These are phyloP conservation scores for Epichloe amarillans DNA, from an alignment of 2,329 filamentous ascomycete genomes.

Conservation along the genomic window DNA sequence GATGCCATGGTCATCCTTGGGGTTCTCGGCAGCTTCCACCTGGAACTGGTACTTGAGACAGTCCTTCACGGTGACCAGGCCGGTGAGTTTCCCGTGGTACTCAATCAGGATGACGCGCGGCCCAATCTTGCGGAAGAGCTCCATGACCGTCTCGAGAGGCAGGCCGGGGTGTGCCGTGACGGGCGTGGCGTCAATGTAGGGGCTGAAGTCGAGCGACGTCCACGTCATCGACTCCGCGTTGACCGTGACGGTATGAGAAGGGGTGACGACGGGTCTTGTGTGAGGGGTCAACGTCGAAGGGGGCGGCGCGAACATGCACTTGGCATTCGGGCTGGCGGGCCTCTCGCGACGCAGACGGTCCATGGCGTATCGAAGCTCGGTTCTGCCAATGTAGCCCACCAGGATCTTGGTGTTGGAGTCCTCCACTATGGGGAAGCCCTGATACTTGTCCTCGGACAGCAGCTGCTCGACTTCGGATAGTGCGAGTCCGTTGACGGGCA, in stretches of 20 bases:
- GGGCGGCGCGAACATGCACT: slow-evolving; percentile 57
- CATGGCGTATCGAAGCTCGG: slow-evolving; percentile 82
- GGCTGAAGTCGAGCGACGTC: slow-evolving; percentile 61
- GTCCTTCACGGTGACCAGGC: slow-evolving; percentile 91
- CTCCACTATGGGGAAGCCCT: slow-evolving; percentile 87
- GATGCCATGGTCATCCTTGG: slow-evolving; percentile 42
- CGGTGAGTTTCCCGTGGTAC: slow-evolving; percentile 68
- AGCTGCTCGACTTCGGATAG: slow-evolving; percentile 67
- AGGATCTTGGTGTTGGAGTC: slow-evolving; percentile 56
- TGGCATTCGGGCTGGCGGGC: slow-evolving; percentile 51
- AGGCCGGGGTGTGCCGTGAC: slow-evolving; percentile 83
- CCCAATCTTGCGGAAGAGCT: slow-evolving; percentile 95
- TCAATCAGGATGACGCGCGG: slow-evolving; percentile 88
- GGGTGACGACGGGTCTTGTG: slow-evolving; percentile 26
- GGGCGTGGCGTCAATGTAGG: slow-evolving; percentile 80
- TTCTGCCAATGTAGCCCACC: slow-evolving; percentile 83
- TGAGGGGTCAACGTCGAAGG: slow-evolving; percentile 14
- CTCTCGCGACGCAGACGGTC: slow-evolving; percentile 62
- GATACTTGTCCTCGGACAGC: slow-evolving; percentile 66
- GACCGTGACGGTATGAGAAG: slow-evolving; percentile 37
- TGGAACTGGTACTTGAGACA: slow-evolving; percentile 97
- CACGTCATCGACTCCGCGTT: slow-evolving; percentile 42
- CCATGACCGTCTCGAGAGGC: slow-evolving; percentile 93
- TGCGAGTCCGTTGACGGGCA: slow-evolving; percentile 62
- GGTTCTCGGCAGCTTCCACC: slow-evolving; percentile 73